Base-by-base conservation (phyloP, 352 stramenopile species). In the Globisporangium sylvaticum region DNA sequence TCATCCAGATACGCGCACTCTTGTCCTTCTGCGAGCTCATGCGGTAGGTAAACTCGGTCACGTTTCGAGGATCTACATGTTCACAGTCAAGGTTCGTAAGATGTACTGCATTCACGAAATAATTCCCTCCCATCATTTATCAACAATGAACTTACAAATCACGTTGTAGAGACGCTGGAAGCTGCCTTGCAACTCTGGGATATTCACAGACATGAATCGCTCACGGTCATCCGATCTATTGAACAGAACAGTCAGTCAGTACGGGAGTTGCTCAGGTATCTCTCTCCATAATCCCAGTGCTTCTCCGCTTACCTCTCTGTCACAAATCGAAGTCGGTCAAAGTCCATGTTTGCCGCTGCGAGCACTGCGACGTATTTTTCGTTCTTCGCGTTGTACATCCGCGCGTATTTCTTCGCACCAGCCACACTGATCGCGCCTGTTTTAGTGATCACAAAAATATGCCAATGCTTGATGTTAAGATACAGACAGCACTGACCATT, bases 271-370 rank as follows among this genome's bases (percentile, higher is more conserved):
- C 14, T 48, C 12, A 9, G 10, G 4, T 31, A 58, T 39, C 9
- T 27, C 5, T n/a, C 12, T 18, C 7, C n/a, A 7, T 3, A 4
- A 31, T 25, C 3, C n/a, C 20, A 7, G 3, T 15, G 6, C 8
- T 18, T 25, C 6, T 42, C 14, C 25, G 10, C 25, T 20, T 65
- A 80, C 73, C 79, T 78, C 54, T 91, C 83, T 5, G 91, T 92
- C 8, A 99, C 93, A 69, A 99, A 99, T 44, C 97, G 89, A n/a
- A 99, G 84, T 20, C 97, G 91, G 76, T 99, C 96, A 81, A 99
- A 99, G 81, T 99, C 97, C 96, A 99, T 99, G 78, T 99, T 99
- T n/a, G 97, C 97, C 10, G 97, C 97, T 9, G 94, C 98, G 52
- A 98, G 88, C 55, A 99, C 92, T 7, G 94, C 96, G 14, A 98